Evolutionary conservation across 1,284 basidiomycete species (phyloP).

Genomic region (Cystobasidium sp.): DNA sequence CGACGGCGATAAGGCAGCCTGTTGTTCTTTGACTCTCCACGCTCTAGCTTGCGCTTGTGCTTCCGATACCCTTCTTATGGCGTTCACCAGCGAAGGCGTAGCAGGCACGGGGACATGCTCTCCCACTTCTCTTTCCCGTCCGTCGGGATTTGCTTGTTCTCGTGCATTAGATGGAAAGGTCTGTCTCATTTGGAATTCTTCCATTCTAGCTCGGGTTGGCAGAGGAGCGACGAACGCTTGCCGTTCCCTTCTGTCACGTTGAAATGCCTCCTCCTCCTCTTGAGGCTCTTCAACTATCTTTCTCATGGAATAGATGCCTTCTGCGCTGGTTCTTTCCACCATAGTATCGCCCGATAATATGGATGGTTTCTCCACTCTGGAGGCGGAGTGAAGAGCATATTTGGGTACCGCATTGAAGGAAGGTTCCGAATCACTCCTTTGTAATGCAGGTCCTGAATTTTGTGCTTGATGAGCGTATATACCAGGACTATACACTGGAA

Average conservation of each 20-base stretch:
- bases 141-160: not conserved
- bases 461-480: not conserved
- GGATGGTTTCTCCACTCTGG: not conserved
- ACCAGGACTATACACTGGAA: slow-evolving; percentile 5
- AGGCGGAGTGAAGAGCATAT: slow-evolving; percentile 5
- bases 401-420: slow-evolving; percentile 29
- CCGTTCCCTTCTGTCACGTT: not conserved
- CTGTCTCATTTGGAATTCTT: no score
- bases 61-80: slow-evolving; percentile 36
- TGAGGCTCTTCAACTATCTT: slow-evolving; percentile 11
- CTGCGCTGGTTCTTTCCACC: not conserved
- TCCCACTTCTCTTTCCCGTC: not conserved
- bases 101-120: slow-evolving; percentile 31
- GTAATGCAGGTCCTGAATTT: not conserved
- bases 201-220: not conserved
- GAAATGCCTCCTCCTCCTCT: not conserved
- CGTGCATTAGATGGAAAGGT: not conserved
- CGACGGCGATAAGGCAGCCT: not conserved
- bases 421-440: slow-evolving; percentile 24
- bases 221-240: not conserved
- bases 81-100: slow-evolving; percentile 43
- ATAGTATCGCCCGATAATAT: not conserved
- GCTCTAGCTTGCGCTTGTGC: slow-evolving; percentile 41
- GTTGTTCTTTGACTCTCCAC: slow-evolving; percentile 1
- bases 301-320: not conserved